These are phyloP conservation scores for Apiotrichum veenhuisii DNA, from an alignment of 1,284 basidiomycete species.

Conservation along the genomic window DNA sequence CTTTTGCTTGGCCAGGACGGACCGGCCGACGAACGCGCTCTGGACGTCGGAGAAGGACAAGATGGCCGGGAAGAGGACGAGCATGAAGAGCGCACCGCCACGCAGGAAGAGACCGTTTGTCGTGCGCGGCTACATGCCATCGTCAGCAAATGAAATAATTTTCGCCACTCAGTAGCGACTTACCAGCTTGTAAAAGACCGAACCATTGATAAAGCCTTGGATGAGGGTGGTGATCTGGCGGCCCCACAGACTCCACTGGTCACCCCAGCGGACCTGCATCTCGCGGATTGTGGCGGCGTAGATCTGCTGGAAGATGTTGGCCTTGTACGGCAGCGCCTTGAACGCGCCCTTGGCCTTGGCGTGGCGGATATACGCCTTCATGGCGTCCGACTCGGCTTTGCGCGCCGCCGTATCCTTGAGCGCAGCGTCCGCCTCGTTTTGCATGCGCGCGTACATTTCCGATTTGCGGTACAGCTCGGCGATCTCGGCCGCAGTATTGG, in stretches of 20 bases:
- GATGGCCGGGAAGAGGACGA: conserved; percentile 52
- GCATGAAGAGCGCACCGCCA: conserved; percentile 61
- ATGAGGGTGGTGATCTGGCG: conserved; percentile 38
- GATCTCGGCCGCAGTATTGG: conserved; percentile 61
- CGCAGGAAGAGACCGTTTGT: conserved; percentile 62
- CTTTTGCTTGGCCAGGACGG: conserved; percentile 61
- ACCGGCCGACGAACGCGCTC: conserved; percentile 65
- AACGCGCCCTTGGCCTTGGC: conserved; percentile 26
- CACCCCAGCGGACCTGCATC: conserved; percentile 44
- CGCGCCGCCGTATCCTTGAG: conserved; percentile 21
- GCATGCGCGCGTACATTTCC: conserved; percentile 31
- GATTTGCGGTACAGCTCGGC: conserved; percentile 30
- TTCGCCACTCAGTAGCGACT: conserved; percentile 57
- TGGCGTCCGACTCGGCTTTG: conserved; percentile 21
- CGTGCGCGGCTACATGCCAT: conserved; percentile 31
- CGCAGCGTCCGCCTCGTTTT: conserved; percentile 34
- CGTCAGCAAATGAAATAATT: conserved; percentile 47
- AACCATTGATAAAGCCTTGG: conserved; percentile 57
- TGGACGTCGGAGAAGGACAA: conserved; percentile 65
- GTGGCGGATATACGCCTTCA: conserved; percentile 19
- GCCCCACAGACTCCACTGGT: conserved; percentile 29
- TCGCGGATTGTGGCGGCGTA: conserved; percentile 37
- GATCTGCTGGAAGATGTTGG: conserved; percentile 34
- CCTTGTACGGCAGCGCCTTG: conserved; percentile 24
- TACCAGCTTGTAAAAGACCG: conserved; percentile 63